Percentiles rank a stretch among this genome's conserved stretches.
These are phyloP conservation scores for Fusarium verticillioides DNA, from an alignment of 2,329 filamentous ascomycete species.

Conservation along the genomic window DNA sequence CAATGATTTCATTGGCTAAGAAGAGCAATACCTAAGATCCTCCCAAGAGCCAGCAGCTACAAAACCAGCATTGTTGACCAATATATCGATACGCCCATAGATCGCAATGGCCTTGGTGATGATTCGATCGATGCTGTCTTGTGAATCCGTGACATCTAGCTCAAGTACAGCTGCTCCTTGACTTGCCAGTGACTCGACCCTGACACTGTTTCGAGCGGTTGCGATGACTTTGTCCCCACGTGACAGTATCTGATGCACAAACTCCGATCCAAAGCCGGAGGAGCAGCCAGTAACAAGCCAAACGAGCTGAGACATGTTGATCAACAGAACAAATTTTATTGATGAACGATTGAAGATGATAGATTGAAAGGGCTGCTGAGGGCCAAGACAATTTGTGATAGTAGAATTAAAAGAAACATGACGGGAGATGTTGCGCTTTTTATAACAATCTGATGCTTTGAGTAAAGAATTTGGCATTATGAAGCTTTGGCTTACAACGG, in stretches of 20 bases:
- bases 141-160: slow-evolving; percentile 45
- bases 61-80: slow-evolving; percentile 51
- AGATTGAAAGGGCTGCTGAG: background rate
- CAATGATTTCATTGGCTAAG: fast-evolving
- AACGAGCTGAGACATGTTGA: slow-evolving; percentile 43
- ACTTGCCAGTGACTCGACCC: slow-evolving; percentile 8
- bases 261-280: slow-evolving; percentile 47
- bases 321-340: background rate
- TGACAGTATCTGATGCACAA: slow-evolving; percentile 36
- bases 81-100: slow-evolving; percentile 49
- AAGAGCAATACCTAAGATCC: slow-evolving; percentile 43
- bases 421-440: fast-evolving
- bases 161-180: slow-evolving; percentile 33
- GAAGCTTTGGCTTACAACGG: no score
- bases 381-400: no score
- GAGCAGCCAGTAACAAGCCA: slow-evolving; percentile 51
- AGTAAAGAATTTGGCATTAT: background rate
- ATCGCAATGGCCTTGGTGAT: slow-evolving; percentile 45
- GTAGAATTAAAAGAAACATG: background rate
- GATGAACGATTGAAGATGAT: background rate
- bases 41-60: slow-evolving; percentile 44
- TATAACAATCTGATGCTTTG: fast-evolving
- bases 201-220: slow-evolving; percentile 41
- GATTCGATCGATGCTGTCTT: slow-evolving; percentile 25
- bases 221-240: slow-evolving; percentile 49